Conservation (phyloP, 208 protist species). For the Trypanosoma brucei region DNA sequence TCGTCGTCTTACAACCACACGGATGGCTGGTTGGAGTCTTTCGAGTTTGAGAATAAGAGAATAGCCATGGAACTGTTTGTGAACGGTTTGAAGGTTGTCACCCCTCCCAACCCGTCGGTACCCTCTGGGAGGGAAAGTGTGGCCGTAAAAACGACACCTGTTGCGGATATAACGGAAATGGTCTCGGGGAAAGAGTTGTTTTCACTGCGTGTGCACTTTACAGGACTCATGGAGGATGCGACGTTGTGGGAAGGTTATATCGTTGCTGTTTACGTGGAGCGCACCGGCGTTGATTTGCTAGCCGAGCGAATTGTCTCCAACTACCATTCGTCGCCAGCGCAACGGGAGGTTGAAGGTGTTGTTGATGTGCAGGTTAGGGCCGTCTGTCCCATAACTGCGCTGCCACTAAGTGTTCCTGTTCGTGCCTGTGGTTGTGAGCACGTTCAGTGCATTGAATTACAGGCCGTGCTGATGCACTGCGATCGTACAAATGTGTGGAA, state of each 20-base stretch:
- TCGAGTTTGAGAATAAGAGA: constrained; percentile 36
- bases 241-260: constrained; percentile 69
- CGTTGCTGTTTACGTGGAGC: constrained; percentile 65
- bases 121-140: constrained; percentile 51
- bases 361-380: constrained; percentile 56
- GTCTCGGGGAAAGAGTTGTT: constrained; percentile 47
- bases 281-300: constrained; percentile 28
- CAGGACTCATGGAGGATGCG: constrained; percentile 34
- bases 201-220: constrained; percentile 50
- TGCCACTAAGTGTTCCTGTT: constrained; percentile 55
- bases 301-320: constrained; percentile 34
- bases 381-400: constrained; percentile 60
- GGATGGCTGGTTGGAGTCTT: constrained; percentile 67
- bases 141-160: constrained; percentile 51
- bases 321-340: constrained; percentile 24
- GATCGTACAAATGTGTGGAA: constrained; percentile 77
- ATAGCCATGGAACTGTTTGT: constrained; percentile 67
- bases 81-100: constrained; percentile 38
- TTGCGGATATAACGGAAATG: constrained; percentile 57
- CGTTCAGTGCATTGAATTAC: constrained; percentile 79
- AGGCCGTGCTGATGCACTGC: constrained; percentile 53
- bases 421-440: constrained; percentile 66
- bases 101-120: constrained; percentile 52
- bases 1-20: constrained; percentile 42
- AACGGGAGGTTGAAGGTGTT: constrained; percentile 3